Conservation (phyloP, 768 basidiomycete genomes). For the Russula olivacea region DNA sequence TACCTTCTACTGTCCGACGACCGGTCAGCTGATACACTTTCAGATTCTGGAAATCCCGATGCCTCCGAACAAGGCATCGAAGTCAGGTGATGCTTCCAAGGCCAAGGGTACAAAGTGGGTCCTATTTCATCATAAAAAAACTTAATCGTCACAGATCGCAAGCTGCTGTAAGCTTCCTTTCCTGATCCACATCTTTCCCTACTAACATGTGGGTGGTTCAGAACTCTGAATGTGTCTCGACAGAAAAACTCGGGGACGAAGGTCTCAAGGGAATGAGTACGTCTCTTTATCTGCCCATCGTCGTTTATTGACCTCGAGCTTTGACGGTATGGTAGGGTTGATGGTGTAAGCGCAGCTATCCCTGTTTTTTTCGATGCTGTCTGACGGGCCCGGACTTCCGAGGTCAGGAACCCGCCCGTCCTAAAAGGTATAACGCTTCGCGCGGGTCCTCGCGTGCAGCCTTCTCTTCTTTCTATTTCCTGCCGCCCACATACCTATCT, state of each 20-base stretch:
- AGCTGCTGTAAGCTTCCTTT: constrained; percentile 18
- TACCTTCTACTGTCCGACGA: background rate
- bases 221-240: background rate
- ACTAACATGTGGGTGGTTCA: background rate
- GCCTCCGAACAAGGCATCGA: constrained; percentile 25
- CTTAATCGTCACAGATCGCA: constrained; percentile 2
- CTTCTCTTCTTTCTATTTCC: constrained; percentile 5
- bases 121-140: constrained; percentile 1
- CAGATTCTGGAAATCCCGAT: constrained; percentile 18
- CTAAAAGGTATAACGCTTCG: constrained; percentile 23
- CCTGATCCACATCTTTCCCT: constrained; percentile 6
- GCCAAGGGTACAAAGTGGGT: constrained; percentile 13
- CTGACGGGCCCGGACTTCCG: constrained; percentile 18
- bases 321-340: background rate
- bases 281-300: constrained; percentile 21
- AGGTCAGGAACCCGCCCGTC: constrained; percentile 23
- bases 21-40: background rate
- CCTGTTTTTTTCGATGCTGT: background rate
- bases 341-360: constrained; percentile 15
- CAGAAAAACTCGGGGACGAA: constrained; percentile 11
- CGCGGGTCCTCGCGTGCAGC: constrained; percentile 7
- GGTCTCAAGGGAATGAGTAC: constrained; percentile 26
- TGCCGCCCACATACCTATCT: constrained; percentile 3
- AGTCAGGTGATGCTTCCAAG: constrained; percentile 13
- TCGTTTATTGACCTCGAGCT: background rate